Evolutionary conservation across 805 yeast species (phyloP), one percentile per base, ranked within the genome.

Genomic region (Teunomyces pallodes): DNA sequence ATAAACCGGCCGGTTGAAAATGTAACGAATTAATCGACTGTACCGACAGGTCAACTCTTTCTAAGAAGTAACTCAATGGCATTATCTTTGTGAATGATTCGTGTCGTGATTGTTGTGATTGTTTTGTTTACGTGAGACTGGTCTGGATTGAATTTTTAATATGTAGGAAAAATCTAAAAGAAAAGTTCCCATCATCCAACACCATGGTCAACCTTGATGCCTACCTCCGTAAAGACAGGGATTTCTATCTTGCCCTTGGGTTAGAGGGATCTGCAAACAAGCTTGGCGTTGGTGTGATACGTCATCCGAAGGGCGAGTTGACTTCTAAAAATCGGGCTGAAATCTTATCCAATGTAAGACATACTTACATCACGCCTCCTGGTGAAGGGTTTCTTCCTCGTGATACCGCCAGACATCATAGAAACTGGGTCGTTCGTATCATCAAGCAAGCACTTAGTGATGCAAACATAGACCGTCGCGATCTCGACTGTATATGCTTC

Each of bases 381-480:
- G 99, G 99, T 1, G 97, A 94, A 68, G 99, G 99, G 1, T 94
- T 94, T 58, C 68, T 94, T 39, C 99, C 99, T 1, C 70, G 98
- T 50, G 99, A 94, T 61, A 90, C 97, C 0, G 98, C 99, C 4
- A 76, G 96, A 55, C 99, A 94, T 64, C 99, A 94, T 65, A 70
- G 97, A 38, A 89, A 90, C 66, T 92, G 97, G 97, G 95, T 85
- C 17, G 91, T 88, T 1, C 68, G 97, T 48, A 67, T 91, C 17
- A 81, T 90, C 33, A 82, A 82, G 56, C 59, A 60, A 28, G 86
- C 98, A 0, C 59, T 94, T 36, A 63, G 64, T 2, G 91, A 84
- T 36, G 85, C 95, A 1, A 65, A 69, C 0, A 59, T 89, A 5
- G 55, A 58, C 1, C 72, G 77, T 5, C 50, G 56, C 7, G 87